Percentiles rank a stretch among this genome's conserved stretches.
These are phyloP conservation scores for Caloboletus inedulis DNA, from an alignment of 1,284 basidiomycete genomes.

Conservation along the genomic window DNA sequence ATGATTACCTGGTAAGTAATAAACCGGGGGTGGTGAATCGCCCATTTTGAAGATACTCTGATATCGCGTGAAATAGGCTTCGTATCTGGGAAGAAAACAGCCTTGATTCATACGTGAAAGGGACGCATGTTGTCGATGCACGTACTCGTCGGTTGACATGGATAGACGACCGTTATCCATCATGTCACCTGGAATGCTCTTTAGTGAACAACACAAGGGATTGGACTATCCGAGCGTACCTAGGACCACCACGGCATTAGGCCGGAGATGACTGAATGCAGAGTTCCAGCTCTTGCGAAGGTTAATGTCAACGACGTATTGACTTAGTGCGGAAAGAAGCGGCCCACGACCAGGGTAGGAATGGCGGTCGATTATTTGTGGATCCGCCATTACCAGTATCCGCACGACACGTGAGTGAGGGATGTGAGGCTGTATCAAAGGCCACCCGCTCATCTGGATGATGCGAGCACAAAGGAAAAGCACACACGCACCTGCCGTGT, in stretches of 20 bases:
- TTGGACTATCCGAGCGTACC: constrained; percentile 73
- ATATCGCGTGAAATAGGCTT: constrained; percentile 58
- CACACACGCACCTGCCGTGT: constrained; percentile 16
- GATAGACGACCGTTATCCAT: constrained; percentile 69
- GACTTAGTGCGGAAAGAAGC: constrained; percentile 43
- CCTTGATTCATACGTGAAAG: constrained; percentile 8
- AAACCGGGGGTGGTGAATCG: constrained; percentile 41
- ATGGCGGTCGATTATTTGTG: constrained; percentile 64
- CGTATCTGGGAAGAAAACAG: constrained; percentile 48
- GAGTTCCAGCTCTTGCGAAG: constrained; percentile 75
- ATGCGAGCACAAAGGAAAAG: neutral
- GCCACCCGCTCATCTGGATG: neutral
- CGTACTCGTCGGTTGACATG: constrained; percentile 64
- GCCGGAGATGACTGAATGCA: constrained; percentile 51
- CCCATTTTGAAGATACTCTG: constrained; percentile 55
- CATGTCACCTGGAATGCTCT: constrained; percentile 53
- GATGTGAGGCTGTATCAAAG: constrained; percentile 15
- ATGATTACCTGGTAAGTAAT: constrained; percentile 84
- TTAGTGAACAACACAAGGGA: neutral
- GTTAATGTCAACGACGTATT: constrained; percentile 62
- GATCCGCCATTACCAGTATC: constrained; percentile 73
- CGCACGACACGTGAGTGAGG: constrained; percentile 43
- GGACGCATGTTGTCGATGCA: constrained; percentile 16
- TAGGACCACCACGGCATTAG: constrained; percentile 75
- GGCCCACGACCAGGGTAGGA: constrained; percentile 41